Conservation (phyloP, 2,329 filamentous ascomycete species). For the Beauveria medogensis region DNA sequence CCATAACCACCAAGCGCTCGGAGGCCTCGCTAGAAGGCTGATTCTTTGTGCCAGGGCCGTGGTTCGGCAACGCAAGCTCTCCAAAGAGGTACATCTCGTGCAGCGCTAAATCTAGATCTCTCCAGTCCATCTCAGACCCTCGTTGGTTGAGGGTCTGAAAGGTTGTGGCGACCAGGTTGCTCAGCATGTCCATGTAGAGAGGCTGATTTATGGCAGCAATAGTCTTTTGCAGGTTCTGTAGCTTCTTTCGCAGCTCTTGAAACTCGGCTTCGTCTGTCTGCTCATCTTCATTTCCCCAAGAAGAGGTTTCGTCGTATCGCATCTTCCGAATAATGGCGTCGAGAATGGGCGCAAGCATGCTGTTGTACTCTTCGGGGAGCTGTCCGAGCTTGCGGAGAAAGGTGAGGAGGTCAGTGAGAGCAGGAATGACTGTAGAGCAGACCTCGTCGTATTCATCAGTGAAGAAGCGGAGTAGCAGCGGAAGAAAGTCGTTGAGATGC, state of each 20-base stretch:
- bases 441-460: conserved; percentile 97
- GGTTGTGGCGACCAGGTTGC: conserved; percentile 77
- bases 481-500: conserved; percentile 74
- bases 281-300: conserved; percentile 89
- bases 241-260: conserved; percentile 80
- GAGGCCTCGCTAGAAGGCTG: conserved; percentile 72
- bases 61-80: conserved; percentile 82
- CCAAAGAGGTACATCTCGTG: conserved; percentile 96
- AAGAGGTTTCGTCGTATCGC: conserved; percentile 92
- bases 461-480: conserved; percentile 86
- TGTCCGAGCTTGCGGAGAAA: conserved; percentile 76
- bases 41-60: conserved; percentile 78
- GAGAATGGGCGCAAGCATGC: conserved; percentile 78
- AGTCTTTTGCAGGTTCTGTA: conserved; percentile 87
- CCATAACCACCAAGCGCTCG: conserved; percentile 80
- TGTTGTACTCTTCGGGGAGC: conserved; percentile 66
- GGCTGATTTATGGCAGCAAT: conserved; percentile 82
- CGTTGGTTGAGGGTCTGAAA: conserved; percentile 73
- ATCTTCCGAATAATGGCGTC: conserved; percentile 93
- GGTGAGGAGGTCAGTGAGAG: conserved; percentile 83
- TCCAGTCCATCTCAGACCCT: conserved; percentile 76
- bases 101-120: conserved; percentile 86
- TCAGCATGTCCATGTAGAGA: conserved; percentile 82
- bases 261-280: conserved; percentile 97
- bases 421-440: conserved; percentile 90